Base-by-base conservation (phyloP, 345 rosid genomes). In the Balakata baccata region DNA sequence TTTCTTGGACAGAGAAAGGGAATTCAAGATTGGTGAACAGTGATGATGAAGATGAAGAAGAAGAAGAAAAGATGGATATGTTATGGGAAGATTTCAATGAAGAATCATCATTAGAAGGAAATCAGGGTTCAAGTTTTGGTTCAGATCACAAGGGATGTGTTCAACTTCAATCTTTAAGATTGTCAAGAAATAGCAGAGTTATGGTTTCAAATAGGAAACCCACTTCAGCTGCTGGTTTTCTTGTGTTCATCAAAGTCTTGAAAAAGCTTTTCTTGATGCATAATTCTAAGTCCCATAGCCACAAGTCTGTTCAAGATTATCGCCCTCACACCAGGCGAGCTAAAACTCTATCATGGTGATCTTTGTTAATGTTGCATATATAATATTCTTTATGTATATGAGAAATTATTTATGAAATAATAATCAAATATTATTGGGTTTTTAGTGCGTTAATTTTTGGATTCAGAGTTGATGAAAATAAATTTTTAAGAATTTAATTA, bases 21-120 rank as follows among this genome's bases (percentile, higher is more conserved):
- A 18, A 45, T 18, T 29, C n/a, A 7, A 11, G 3, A 38, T 6
- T 37, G 3, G 14, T 1, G 14, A 16, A 34, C 1, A 14, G 17
- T 1, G 38, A 47, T 11, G 62, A 64, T 2, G 58, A 46, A 3
- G 80, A 83, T 0, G 79, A 73, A 18, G 54, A 71, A 63, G 90
- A 80, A 64, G 90, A 93, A 10, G 63, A 58, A 58, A 88, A 80
- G 79, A 89, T 91, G 97, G 98, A 93, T 79, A 69, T 86, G 83
- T 64, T 93, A 65, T 93, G 98, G 98, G 98, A 93, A 71, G 90
- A 91, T 80, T 89, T 93, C 72, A 91, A 91, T 64, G 88, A 89
- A 68, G 95, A 89, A 17, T 25, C 17, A 8, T 7, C 45, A 4
- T 53, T 85, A 17, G 69, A 66, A 0, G 74, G 81, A 77, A 80